Conservation (phyloP, 495 filamentous ascomycete genomes). For the Acidiella bohemica region DNA sequence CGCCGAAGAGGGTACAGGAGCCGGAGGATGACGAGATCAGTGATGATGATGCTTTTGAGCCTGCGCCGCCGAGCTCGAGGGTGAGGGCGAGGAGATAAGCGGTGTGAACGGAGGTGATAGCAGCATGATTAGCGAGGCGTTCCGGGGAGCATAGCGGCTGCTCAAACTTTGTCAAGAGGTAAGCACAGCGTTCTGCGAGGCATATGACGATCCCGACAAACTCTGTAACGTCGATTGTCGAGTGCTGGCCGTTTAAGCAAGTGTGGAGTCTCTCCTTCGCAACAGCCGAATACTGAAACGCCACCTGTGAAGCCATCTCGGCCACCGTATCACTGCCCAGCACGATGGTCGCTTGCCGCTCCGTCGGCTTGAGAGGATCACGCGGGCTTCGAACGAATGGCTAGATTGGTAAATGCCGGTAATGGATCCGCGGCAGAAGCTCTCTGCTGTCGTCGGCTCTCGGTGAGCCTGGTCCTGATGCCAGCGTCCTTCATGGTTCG, state of each 20-base stretch:
- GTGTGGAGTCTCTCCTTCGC: not conserved
- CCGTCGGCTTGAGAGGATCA: no score
- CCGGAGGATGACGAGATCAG: slow-evolving; percentile 65
- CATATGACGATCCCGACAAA: no score
- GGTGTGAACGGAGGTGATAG: no score
- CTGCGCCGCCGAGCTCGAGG: slow-evolving; percentile 28
- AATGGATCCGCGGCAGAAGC: not conserved
- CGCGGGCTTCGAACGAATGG: slow-evolving; percentile 4
- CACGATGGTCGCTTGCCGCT: not conserved
- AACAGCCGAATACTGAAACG: no score
- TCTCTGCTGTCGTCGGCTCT: not conserved
- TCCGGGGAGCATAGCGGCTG: no score
- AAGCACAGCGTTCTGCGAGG: no score
- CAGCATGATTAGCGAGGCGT: no score
- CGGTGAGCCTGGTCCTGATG: slow-evolving; percentile 3
- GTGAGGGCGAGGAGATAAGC: slow-evolving; percentile 9
- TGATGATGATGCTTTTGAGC: slow-evolving; percentile 69
- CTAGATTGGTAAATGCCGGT: slow-evolving; percentile 4
- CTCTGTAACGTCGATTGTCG: no score
- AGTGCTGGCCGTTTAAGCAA: not conserved
- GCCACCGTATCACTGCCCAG: not conserved
- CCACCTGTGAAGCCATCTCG: no score
- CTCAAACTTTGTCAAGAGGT: no score
- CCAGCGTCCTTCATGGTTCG: slow-evolving; percentile 2
- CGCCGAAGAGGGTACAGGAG: slow-evolving; percentile 9